Conservation (phyloP, 148 eudicot genomes). For the Diospyros lotus region DNA sequence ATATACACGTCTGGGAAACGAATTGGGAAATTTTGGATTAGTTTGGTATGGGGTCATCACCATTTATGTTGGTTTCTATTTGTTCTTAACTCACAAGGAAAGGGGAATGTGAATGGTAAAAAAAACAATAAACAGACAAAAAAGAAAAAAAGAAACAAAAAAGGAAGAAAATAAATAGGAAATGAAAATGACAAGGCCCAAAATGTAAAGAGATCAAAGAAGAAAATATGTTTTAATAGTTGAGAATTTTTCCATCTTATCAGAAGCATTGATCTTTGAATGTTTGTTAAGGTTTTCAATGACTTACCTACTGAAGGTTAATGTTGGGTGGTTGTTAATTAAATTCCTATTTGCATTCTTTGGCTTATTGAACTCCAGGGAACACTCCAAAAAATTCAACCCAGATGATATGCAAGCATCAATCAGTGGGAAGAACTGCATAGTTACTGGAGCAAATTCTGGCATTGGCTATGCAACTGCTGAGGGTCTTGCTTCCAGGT, state of each 20-base stretch:
- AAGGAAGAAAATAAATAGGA: not conserved
- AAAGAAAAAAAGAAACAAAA: not conserved
- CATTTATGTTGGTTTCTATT: not conserved
- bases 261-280: not conserved
- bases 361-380: conserved; percentile 33
- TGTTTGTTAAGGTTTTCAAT: not conserved
- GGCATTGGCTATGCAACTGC: conserved; percentile 94
- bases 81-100: conserved; percentile 2
- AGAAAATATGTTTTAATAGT: not conserved
- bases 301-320: conserved; percentile 1
- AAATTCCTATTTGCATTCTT: not conserved
- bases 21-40: too few species aligned
- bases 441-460: conserved; percentile 94
- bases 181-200: not conserved
- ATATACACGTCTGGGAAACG: too few species aligned
- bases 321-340: not conserved
- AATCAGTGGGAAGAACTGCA: conserved; percentile 80
- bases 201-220: not conserved
- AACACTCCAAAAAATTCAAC: conserved; percentile 74
- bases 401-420: conserved; percentile 63
- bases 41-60: not conserved
- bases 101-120: not conserved
- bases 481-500: conserved; percentile 93
- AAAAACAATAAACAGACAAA: not conserved
- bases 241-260: not conserved